phyloP scores from a whole-genome alignment of 75 land plant genomes.

The Sequoiadendron giganteum region DNA sequence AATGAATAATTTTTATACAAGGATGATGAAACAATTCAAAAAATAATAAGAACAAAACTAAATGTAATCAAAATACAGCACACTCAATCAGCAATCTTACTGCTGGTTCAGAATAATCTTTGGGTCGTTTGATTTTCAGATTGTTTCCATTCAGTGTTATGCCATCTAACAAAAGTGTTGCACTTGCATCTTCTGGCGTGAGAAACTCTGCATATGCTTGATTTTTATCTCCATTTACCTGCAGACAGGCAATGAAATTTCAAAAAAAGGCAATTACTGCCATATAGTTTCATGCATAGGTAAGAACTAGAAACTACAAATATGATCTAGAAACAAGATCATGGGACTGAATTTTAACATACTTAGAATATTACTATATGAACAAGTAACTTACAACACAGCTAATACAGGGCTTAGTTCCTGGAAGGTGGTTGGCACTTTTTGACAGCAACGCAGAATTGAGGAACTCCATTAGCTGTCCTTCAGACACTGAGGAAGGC shows the following conservation, averaged over 20 bases:
- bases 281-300: neutral
- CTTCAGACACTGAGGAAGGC: slow-evolving; percentile 79
- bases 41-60: neutral
- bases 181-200: slow-evolving; percentile 94
- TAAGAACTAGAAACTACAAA: neutral
- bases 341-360: neutral
- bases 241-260: slow-evolving; percentile 19
- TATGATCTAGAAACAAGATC: neutral
- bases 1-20: neutral
- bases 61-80: neutral
- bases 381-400: slow-evolving; percentile 59
- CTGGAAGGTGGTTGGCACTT: slow-evolving; percentile 52
- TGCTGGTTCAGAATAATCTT: slow-evolving; percentile 71
- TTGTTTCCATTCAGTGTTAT: slow-evolving; percentile 58
- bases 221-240: slow-evolving; percentile 84
- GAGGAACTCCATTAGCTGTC: slow-evolving; percentile 64
- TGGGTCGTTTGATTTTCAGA: slow-evolving; percentile 85
- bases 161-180: slow-evolving; percentile 90
- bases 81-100: slow-evolving; percentile 40
- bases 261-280: slow-evolving; percentile 1
- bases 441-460: slow-evolving; percentile 72
- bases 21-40: neutral
- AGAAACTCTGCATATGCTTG: slow-evolving; percentile 95
- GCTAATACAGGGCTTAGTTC: slow-evolving; percentile 85
- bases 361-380: neutral